Evolutionary conservation across 768 basidiomycete species (phyloP), one percentile per base, ranked within the genome.

Genomic region (Phaeotremella skinneri): DNA sequence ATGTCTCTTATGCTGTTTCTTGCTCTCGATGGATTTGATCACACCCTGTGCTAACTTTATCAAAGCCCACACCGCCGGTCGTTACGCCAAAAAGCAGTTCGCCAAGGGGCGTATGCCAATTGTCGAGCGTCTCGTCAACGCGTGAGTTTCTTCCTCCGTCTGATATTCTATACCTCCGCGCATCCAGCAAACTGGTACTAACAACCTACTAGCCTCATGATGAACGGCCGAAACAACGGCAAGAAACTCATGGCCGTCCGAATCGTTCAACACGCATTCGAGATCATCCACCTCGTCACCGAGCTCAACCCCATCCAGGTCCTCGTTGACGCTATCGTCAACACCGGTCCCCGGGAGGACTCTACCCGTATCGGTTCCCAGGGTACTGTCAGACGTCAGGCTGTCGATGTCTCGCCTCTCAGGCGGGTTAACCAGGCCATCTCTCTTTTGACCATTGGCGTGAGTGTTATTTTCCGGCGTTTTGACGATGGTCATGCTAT

Each of bases 31-130:
- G 7, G 4, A 49, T 29, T 29, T 42, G 43, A 16, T 32, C 17
- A 55, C 39, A 13, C 5, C 14, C 20, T 13, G n/a, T 32, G 34
- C n/a, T 52, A 11, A 31, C 13, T 27, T 45, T 30, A 21, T 21
- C 34, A 4, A 34, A 74, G 72, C 94, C 61, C 94, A 99, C 85
- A 99, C 96, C 62, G 93, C 94, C 66, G 96, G 96, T 68, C 91
- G 96, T 80, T 98, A 97, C 79, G 91, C 93, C 76, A 93, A 93
- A 84, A 97, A 97, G 83, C 93, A 97, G 81, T 99, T 98, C 87
- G 97, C 93, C 85, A 99, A 99, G 86, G 92, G 91, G 4, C 91
- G 96, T 80, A 99, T 99, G 96, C 96, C 96, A 77, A 94, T 99
- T 78, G 96, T 98, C 72, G 96, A 99, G 82, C 90, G 96, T 78